A percentile compares a stretch with the other conserved stretches of the same genome.
phyloP scores from a whole-genome alignment of 345 rosid genomes.

The Citrus sp. region DNA sequence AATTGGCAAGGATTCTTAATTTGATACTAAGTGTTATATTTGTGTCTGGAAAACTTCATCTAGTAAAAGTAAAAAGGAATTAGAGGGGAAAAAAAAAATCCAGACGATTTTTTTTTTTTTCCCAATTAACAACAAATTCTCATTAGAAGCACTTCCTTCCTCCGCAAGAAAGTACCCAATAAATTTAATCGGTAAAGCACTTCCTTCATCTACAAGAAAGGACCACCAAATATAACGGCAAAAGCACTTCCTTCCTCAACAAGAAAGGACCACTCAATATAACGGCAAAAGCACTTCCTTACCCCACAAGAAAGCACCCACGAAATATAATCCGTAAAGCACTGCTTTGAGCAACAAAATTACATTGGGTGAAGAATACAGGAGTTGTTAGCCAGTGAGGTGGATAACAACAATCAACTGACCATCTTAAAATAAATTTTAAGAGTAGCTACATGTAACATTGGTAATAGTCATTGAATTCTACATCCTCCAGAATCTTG shows the following conservation, averaged over 20 bases:
- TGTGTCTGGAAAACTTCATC: not conserved
- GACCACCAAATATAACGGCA: not conserved
- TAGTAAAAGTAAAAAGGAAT: not conserved
- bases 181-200: not conserved
- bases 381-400: not conserved
- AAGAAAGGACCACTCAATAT: no score
- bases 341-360: not conserved
- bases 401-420: not conserved
- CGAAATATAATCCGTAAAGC: not conserved
- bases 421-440: not conserved
- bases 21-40: not conserved
- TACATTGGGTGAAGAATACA: not conserved
- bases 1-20: not conserved
- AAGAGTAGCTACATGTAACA: not conserved
- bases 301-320: not conserved
- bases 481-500: conserved; percentile 76
- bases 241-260: not conserved
- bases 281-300: not conserved
- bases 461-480: conserved; percentile 50
- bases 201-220: not conserved
- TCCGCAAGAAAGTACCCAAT: no score
- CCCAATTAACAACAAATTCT: no score
- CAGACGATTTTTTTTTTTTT: no score
- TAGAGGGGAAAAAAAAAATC: not conserved
- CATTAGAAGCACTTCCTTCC: no score